phyloP scores from a whole-genome alignment of 352 stramenopile genomes.

The Phytophthora crassamura region DNA sequence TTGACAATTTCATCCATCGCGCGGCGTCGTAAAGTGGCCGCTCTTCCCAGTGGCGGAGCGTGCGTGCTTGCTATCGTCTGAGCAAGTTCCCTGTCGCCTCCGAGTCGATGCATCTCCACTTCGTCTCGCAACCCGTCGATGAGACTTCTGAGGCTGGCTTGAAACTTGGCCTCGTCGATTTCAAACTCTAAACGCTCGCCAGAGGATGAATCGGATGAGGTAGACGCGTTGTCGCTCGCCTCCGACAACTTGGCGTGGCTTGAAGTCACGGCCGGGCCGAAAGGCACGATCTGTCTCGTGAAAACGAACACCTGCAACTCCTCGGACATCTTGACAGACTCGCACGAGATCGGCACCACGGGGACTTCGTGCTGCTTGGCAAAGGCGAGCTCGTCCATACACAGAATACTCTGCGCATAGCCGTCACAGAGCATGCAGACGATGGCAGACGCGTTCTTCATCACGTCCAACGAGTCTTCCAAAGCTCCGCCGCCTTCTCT shows the following conservation, averaged over 20 bases:
- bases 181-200: conserved; percentile 48
- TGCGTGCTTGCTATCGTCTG: conserved; percentile 17
- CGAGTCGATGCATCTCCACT: conserved; percentile 70
- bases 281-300: conserved; percentile 83
- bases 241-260: conserved; percentile 42
- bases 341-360: conserved; percentile 77
- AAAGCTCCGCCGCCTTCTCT: conserved; percentile 32
- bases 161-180: conserved; percentile 76
- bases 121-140: conserved; percentile 81
- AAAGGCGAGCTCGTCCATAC: conserved; percentile 81
- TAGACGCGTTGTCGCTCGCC: conserved; percentile 21
- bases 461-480: conserved; percentile 52
- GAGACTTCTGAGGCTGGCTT: conserved; percentile 63
- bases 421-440: conserved; percentile 75
- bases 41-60: conserved; percentile 22
- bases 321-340: conserved; percentile 63
- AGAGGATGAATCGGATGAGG: conserved; percentile 21
- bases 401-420: conserved; percentile 69
- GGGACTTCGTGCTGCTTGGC: conserved; percentile 75
- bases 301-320: conserved; percentile 82
- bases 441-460: conserved; percentile 71
- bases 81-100: conserved; percentile 31
- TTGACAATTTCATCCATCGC: conserved; percentile 65
- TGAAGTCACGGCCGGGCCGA: conserved; percentile 60
- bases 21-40: conserved; percentile 28